These are phyloP conservation scores for Penicillium cataractarum DNA, from an alignment of 495 filamentous ascomycete genomes.

Conservation along the genomic window DNA sequence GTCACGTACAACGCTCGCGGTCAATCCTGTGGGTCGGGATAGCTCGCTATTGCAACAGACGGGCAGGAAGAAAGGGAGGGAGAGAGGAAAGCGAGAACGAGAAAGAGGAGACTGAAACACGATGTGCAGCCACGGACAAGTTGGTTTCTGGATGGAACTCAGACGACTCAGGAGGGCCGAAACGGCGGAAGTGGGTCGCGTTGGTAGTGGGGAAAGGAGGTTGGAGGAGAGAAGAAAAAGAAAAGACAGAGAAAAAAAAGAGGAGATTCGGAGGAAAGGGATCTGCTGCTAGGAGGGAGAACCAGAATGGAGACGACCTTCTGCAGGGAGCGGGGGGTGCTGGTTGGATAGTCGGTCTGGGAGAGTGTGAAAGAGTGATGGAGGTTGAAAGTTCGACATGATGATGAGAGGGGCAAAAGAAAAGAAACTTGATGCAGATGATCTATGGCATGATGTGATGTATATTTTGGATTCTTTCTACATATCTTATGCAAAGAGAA, in stretches of 20 bases:
- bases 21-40: neutral
- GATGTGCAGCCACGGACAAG: conserved; percentile 18
- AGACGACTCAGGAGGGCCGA: conserved; percentile 21
- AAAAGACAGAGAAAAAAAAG: neutral
- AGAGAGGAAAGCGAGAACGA: conserved; percentile 10
- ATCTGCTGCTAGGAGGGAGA: neutral
- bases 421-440: neutral
- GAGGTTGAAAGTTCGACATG: too few relatives aligned
- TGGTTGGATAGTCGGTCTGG: conserved; percentile 12
- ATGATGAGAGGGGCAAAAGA: neutral
- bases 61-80: conserved; percentile 6
- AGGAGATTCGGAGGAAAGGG: conserved; percentile 1
- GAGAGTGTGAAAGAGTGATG: neutral
- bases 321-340: neutral
- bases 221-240: neutral
- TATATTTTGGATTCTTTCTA: neutral
- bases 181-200: conserved; percentile 29
- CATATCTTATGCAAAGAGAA: neutral
- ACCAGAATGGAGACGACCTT: conserved; percentile 1
- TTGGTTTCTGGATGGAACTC: conserved; percentile 19
- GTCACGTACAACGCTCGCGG: conserved; percentile 1
- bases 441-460: neutral
- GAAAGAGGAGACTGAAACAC: conserved; percentile 19
- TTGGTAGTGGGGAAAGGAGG: conserved; percentile 17
- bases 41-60: neutral